These are phyloP conservation scores for Selaginella moellendorffii DNA, from an alignment of 75 land plant genomes.

Conservation along the genomic window DNA sequence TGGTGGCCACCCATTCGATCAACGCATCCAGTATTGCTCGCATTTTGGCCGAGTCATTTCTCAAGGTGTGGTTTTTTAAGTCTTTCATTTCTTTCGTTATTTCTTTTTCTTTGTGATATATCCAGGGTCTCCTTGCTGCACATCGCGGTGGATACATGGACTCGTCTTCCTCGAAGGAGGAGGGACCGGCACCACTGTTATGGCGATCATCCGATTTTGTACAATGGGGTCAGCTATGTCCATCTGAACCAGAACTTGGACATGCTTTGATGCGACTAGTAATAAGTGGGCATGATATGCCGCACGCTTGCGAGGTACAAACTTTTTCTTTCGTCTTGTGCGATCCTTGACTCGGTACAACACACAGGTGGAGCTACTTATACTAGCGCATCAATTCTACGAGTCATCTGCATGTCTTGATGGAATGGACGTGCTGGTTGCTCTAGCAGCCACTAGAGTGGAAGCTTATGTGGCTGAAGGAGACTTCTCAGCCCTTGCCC, in stretches of 20 bases:
- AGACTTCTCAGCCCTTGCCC: conserved; percentile 83
- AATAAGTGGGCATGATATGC: conserved; percentile 94
- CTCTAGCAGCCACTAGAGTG: conserved; percentile 84
- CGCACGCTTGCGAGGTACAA: conserved; percentile 94
- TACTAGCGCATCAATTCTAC: conserved; percentile 85
- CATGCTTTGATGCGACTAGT: conserved; percentile 93
- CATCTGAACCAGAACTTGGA: conserved; percentile 88
- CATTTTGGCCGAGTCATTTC: conserved; percentile 88
- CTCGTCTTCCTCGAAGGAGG: conserved; percentile 57
- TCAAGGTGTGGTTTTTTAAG: conserved; percentile 41
- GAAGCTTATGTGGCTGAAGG: conserved; percentile 82
- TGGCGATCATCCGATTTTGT: conserved; percentile 92
- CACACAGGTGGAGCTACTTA: conserved; percentile 88
- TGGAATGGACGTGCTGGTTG: conserved; percentile 91
- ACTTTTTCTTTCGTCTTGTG: too few relatives aligned
- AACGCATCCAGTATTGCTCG: conserved; percentile 74
- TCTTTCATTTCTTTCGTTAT: background rate
- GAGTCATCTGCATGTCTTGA: conserved; percentile 93
- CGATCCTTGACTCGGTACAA: background rate
- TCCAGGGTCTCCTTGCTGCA: conserved; percentile 86
- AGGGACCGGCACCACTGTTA: conserved; percentile 83
- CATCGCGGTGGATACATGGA: conserved; percentile 98
- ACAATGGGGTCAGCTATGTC: conserved; percentile 92
- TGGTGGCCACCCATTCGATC: conserved; percentile 78
- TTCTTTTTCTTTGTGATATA: too few relatives aligned